A percentile compares a stretch with the other conserved stretches of the same genome.
Evolutionary conservation across 2,329 filamentous ascomycete genomes (phyloP).

Genomic region (Paraphaeosphaeria minitans): DNA sequence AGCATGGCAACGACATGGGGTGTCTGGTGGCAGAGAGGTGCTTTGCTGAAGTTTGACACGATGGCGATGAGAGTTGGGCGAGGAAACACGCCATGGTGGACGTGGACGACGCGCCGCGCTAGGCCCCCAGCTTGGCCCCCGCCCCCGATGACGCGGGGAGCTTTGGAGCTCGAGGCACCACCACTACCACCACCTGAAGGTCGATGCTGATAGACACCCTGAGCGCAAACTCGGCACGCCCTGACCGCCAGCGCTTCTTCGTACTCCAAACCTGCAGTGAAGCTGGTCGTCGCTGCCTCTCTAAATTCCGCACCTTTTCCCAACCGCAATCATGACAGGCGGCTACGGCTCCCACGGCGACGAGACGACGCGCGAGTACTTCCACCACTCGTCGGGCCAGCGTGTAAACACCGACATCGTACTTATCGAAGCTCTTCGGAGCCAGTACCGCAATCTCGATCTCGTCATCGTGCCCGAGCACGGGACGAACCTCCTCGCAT

Average conservation of each 20-base stretch:
- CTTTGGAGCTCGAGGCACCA: conserved; percentile 1
- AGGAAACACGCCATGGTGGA: background rate
- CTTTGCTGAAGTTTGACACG: background rate
- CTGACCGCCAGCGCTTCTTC: background rate
- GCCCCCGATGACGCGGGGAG: conserved; percentile 16
- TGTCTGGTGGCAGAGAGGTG: background rate
- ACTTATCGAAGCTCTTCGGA: conserved; percentile 51
- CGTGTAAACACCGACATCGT: conserved; percentile 53
- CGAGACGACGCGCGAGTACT: conserved; percentile 47
- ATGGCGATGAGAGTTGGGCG: background rate
- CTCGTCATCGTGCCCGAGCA: conserved; percentile 47
- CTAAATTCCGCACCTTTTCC: background rate
- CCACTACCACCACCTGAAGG: too few species aligned
- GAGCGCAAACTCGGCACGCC: background rate
- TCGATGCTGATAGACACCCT: background rate
- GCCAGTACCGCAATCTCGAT: conserved; percentile 53
- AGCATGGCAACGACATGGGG: background rate
- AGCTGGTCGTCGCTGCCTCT: background rate
- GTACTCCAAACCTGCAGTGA: background rate
- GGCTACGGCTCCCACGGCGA: conserved; percentile 37
- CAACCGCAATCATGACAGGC: conserved; percentile 31
- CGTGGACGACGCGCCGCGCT: background rate
- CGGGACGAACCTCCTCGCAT: conserved; percentile 48
- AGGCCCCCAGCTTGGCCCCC: conserved; percentile 12
- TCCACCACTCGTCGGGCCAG: conserved; percentile 51